Conservation (phyloP, 768 basidiomycete genomes). For the Boletus fagicola region DNA sequence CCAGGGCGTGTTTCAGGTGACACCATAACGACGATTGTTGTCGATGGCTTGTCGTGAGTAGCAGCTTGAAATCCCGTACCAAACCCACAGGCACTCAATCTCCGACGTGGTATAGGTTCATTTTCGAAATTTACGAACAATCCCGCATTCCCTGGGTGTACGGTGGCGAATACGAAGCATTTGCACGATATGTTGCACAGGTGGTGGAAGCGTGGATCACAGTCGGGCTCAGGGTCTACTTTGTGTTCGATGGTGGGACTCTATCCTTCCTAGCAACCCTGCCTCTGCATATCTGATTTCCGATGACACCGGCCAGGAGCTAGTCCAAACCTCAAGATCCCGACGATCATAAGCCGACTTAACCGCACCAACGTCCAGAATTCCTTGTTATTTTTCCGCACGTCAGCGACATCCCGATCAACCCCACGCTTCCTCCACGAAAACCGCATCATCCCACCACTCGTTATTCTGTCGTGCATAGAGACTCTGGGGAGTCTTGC, state of each 20-base stretch:
- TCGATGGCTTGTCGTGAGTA: slow-evolving; percentile 89
- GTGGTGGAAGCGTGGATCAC: slow-evolving; percentile 67
- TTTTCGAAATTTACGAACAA: slow-evolving; percentile 61
- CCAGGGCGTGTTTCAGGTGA: slow-evolving; percentile 2
- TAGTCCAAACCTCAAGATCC: slow-evolving; percentile 68
- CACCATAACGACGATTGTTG: slow-evolving; percentile 50
- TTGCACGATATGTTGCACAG: slow-evolving; percentile 44
- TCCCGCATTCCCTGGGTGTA: slow-evolving; percentile 79
- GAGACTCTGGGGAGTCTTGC: slow-evolving; percentile 47
- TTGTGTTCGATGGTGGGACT: slow-evolving; percentile 77
- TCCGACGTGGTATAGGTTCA: slow-evolving; percentile 52
- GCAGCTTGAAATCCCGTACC: neutral
- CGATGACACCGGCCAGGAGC: slow-evolving; percentile 47
- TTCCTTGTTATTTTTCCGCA: slow-evolving; percentile 76
- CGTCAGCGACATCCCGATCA: slow-evolving; percentile 62
- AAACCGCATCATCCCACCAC: slow-evolving; percentile 71
- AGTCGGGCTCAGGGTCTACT: slow-evolving; percentile 61
- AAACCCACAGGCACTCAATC: slow-evolving; percentile 7
- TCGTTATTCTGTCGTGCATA: slow-evolving; percentile 57
- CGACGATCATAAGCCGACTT: slow-evolving; percentile 60
- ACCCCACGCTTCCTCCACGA: slow-evolving; percentile 68
- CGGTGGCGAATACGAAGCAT: slow-evolving; percentile 73
- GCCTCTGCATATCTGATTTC: slow-evolving; percentile 10
- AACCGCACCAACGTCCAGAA: slow-evolving; percentile 57
- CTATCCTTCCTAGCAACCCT: slow-evolving; percentile 18